Percentiles rank a stretch among this genome's conserved stretches.
Evolutionary conservation across 2,329 filamentous ascomycete genomes (phyloP).

Genomic region (Gnomoniopsis smithogilvyi): DNA sequence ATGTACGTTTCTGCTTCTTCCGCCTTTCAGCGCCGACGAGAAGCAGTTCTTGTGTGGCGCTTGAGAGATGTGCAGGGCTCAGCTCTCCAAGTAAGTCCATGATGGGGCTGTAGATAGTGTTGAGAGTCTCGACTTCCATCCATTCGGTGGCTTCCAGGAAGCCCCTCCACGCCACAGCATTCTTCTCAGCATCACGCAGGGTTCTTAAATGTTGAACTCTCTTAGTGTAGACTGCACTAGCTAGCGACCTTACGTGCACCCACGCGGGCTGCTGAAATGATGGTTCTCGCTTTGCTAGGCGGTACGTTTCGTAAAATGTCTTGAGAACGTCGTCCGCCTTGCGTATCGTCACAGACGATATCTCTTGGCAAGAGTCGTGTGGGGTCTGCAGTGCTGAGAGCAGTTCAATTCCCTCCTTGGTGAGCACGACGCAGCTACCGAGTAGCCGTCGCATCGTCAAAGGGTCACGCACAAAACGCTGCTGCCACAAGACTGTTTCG

Average conservation of each 20-base stretch:
- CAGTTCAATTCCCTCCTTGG: conserved; percentile 1
- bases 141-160: conserved; percentile 2
- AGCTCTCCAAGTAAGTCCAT: neutral
- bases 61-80: neutral
- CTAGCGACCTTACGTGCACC: neutral
- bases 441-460: neutral
- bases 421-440: neutral
- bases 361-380: neutral
- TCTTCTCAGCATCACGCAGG: neutral
- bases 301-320: conserved; percentile 7
- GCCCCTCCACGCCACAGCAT: neutral
- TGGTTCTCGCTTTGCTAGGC: conserved; percentile 1
- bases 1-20: neutral
- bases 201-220: neutral
- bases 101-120: neutral
- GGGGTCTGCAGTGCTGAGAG: neutral
- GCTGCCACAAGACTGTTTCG: conserved; percentile 8
- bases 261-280: conserved; percentile 10
- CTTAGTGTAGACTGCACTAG: neutral
- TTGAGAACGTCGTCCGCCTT: conserved; percentile 4
- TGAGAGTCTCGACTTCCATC: neutral
- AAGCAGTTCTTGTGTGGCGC: conserved; percentile 5
- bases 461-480: conserved; percentile 11
- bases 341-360: neutral
- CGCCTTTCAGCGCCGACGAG: neutral